Conservation (phyloP, 257 asterid genomes). For the Phtheirospermum japonicum region DNA sequence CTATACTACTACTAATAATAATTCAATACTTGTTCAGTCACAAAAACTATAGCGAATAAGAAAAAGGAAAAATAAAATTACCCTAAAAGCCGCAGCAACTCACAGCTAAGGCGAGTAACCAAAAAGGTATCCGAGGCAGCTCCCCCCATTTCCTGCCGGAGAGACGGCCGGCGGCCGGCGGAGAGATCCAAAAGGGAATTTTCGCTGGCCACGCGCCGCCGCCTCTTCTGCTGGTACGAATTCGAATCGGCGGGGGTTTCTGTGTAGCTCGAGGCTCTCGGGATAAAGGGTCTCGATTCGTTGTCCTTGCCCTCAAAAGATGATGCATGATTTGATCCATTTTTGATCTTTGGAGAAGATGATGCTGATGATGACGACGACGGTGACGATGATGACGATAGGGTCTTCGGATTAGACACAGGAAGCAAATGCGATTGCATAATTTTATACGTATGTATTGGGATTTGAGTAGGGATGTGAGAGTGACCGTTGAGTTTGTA, state of each 20-base stretch:
- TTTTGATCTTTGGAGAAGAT: conserved; percentile 22
- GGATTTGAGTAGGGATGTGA: neutral
- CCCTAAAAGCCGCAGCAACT: conserved; percentile 74
- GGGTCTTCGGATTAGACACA: conserved; percentile 40
- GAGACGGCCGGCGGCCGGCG: conserved; percentile 33
- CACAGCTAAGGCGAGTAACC: conserved; percentile 55
- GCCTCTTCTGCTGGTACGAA: conserved; percentile 46
- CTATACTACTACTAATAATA: neutral
- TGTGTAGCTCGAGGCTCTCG: conserved; percentile 55
- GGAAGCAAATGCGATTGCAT: conserved; percentile 54
- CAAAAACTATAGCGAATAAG: neutral
- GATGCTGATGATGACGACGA: conserved; percentile 23
- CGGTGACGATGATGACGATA: conserved; percentile 26
- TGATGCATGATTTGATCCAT: conserved; percentile 23
- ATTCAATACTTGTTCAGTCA: neutral
- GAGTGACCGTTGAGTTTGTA: too few species aligned
- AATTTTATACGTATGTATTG: neutral
- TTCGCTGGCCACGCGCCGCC: conserved; percentile 68
- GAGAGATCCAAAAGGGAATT: conserved; percentile 39
- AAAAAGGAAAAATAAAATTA: conserved; percentile 5
- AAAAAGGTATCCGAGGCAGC: conserved; percentile 57
- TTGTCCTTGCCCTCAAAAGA: conserved; percentile 37
- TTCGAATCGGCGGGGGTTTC: conserved; percentile 27
- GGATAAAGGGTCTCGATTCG: conserved; percentile 59
- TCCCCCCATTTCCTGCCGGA: conserved; percentile 41